Base-by-base conservation (phyloP, 768 basidiomycete genomes). In the Aureoboletus auriporus region DNA sequence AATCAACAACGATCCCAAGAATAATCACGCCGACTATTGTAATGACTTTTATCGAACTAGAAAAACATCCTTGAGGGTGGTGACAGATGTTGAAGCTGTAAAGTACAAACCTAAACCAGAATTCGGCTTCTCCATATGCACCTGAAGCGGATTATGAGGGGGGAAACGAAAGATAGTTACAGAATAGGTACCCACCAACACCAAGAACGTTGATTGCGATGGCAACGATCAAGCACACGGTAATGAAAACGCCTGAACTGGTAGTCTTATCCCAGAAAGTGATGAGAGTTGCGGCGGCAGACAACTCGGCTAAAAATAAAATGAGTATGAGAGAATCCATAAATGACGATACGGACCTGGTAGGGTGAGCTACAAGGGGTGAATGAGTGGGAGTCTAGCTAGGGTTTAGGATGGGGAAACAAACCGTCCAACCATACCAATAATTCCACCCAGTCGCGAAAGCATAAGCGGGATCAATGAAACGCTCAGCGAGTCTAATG, bases 271-370 rank as follows among this genome's bases (percentile, higher is more conserved):
- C 70, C 77, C 77, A 79, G 55, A 63, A 80, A 42, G 67, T 63
- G 60, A 83, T 73, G 35, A 83, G 53, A 3, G 79, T 66, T 10
- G 80, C 73, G 0, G 75, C 72, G 0, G 79, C 79, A 30, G 73
- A 70, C 4, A 79, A 55, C 49, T 80, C 79, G 6, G 76, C 75
- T 53, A 35, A 3, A 8, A 35, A 23, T 23, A 23, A 23, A 23
- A 23, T 23, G 46, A 28, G 46, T 11, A n/a, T 26, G 4, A 11
- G 3, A 3, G 0, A 3, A 12, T 31, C 33, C 31, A 20, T 6
- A 6, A 28, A 9, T 10, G 39, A 16, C 27, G 10, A 12, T 33
- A 56, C 57, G 12, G 27, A 64, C 63, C 53, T 31, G 63, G 63
- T 11, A 64, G 42, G 8, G 63, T 65, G 8, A 64, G 13, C 63